Evolutionary conservation across 163 green algal species (phyloP).

Genomic region (Smithsoniella earleae): DNA sequence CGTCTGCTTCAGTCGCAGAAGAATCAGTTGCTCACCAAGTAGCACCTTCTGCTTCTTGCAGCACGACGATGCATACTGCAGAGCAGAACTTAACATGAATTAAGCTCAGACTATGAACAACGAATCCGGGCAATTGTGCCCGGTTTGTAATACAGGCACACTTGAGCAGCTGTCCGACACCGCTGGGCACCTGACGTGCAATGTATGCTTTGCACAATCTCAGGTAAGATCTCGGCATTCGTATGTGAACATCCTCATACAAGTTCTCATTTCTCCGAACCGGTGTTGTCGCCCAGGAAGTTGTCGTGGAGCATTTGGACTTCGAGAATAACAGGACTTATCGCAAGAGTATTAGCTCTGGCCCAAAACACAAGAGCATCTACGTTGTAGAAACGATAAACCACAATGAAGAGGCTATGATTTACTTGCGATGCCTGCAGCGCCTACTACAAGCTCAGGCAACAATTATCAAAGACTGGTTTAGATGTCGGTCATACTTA

Average conservation of each 20-base stretch:
- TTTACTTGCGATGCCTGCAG: slow-evolving; percentile 25
- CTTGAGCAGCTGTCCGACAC: background rate
- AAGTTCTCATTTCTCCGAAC: background rate
- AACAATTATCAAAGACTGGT: background rate
- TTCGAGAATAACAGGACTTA: background rate
- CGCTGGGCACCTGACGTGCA: background rate
- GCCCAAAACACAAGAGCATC: background rate
- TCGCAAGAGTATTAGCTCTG: background rate
- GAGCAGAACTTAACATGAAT: background rate
- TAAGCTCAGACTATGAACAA: background rate
- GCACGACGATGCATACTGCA: too few species aligned
- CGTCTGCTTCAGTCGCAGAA: background rate
- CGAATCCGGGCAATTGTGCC: background rate
- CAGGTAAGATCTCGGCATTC: background rate
- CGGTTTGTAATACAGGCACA: background rate
- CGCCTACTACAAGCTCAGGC: slow-evolving; percentile 9
- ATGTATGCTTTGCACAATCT: slow-evolving; percentile 18
- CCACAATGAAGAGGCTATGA: background rate
- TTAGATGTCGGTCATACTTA: background rate
- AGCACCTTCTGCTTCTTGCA: too few species aligned
- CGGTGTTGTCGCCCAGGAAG: background rate
- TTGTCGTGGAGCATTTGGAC: background rate
- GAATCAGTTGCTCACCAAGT: too few species aligned
- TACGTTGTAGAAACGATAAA: background rate
- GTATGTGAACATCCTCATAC: too few species aligned